Evolutionary conservation across 2,329 filamentous ascomycete species (phyloP).

Genomic region (Verticillium isaacii): DNA sequence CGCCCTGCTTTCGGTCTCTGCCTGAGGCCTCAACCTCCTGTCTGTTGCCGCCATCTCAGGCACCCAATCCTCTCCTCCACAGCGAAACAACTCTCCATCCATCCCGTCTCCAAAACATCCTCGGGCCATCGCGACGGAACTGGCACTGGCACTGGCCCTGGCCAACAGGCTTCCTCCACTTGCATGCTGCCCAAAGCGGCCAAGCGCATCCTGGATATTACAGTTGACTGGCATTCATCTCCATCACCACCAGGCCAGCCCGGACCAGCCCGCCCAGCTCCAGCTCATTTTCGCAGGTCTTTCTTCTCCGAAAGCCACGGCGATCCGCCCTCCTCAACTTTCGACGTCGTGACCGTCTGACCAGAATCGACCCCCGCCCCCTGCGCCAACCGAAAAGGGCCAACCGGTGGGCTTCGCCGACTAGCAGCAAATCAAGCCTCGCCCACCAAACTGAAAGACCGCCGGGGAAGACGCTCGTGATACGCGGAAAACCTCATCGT

Average conservation of each 20-base stretch:
- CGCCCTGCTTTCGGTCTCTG: not conserved
- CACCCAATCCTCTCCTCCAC: not conserved
- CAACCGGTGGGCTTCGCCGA: not conserved
- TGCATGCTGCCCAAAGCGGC: not conserved
- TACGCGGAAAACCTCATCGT: not conserved
- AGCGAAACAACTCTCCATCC: not conserved
- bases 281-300: not conserved
- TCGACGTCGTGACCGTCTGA: not conserved
- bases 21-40: not conserved
- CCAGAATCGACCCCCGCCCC: not conserved
- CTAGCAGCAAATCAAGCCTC: not conserved
- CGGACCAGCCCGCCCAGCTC: not conserved
- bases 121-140: not conserved
- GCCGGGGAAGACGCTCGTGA: no score
- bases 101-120: not conserved
- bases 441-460: not conserved
- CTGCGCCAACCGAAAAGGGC: not conserved
- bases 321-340: not conserved
- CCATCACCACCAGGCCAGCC: not conserved
- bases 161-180: not conserved
- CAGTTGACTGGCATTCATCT: not conserved
- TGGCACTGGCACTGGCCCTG: not conserved
- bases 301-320: not conserved
- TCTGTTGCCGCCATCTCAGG: not conserved
- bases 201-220: not conserved